phyloP scores from a whole-genome alignment of 106 monocot genomes.

The Phalaenopsis aphrodite region DNA sequence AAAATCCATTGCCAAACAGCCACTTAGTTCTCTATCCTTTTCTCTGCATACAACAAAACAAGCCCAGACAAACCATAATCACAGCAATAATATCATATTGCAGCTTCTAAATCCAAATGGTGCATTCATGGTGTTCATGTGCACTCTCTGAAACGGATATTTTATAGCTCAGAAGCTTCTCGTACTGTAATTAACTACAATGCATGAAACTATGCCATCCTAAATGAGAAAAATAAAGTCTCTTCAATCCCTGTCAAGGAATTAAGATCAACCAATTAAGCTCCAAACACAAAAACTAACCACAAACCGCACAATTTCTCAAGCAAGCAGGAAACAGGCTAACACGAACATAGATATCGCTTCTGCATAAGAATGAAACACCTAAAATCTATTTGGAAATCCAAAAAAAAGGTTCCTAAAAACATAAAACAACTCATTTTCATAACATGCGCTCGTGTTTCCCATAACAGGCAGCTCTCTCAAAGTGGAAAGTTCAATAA shows the following conservation, averaged over 20 bases:
- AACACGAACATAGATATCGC: too few species aligned
- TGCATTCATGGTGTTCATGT: not conserved
- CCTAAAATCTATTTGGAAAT: not conserved
- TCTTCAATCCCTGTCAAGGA: too few species aligned
- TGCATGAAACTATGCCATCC: too few species aligned
- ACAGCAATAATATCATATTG: not conserved
- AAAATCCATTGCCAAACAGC: not conserved
- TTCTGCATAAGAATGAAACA: not conserved
- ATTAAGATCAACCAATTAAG: too few species aligned
- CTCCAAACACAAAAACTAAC: too few species aligned
- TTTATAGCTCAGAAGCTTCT: not conserved
- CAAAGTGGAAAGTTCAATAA: not conserved
- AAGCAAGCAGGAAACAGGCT: too few species aligned
- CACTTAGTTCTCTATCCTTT: not conserved
- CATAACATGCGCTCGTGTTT: not conserved
- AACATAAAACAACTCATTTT: not conserved
- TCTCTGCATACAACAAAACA: not conserved
- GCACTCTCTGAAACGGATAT: not conserved
- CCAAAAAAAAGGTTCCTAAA: not conserved
- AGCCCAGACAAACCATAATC: not conserved
- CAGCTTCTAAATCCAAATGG: not conserved
- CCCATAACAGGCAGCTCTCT: not conserved
- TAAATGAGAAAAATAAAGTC: too few species aligned
- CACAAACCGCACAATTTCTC: too few species aligned
- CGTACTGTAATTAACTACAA: too few species aligned